Conservation (phyloP, 805 yeast genomes). For the Nakazawaea holstii region DNA sequence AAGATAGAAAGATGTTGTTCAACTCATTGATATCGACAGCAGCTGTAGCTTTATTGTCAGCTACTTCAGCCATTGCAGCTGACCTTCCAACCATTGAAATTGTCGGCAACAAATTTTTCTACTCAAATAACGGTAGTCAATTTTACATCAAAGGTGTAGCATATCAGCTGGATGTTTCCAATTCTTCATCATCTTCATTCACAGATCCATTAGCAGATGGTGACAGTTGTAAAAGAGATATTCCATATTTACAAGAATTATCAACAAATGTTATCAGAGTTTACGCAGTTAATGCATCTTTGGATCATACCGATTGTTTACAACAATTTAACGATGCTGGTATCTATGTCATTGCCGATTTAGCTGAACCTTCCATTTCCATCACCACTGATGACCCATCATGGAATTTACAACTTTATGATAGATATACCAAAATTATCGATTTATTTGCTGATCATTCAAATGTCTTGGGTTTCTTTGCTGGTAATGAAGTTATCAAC, state of each 20-base stretch:
- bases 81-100: conserved; percentile 63
- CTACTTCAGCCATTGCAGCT: conserved; percentile 21
- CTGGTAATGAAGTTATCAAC: conserved; percentile 83
- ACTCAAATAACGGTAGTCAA: conserved; percentile 72
- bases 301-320: conserved; percentile 71
- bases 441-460: conserved; percentile 65
- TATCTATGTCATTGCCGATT: conserved; percentile 75
- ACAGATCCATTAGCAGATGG: conserved; percentile 69
- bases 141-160: conserved; percentile 77
- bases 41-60: conserved; percentile 9
- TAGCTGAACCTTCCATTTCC: conserved; percentile 60
- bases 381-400: conserved; percentile 57
- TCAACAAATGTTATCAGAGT: conserved; percentile 71
- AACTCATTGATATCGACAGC: conserved; percentile 22
- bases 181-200: conserved; percentile 39
- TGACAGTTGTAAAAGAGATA: conserved; percentile 61
- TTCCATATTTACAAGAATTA: conserved; percentile 59
- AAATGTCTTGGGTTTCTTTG: conserved; percentile 76
- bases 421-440: conserved; percentile 65
- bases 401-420: conserved; percentile 58
- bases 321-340: conserved; percentile 61
- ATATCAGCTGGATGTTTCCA: conserved; percentile 65
- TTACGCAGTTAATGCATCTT: conserved; percentile 60
- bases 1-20: conserved; percentile 23
- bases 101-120: conserved; percentile 74